phyloP scores from a whole-genome alignment of 1,284 basidiomycete genomes.

The Bjerkandera adusta region DNA sequence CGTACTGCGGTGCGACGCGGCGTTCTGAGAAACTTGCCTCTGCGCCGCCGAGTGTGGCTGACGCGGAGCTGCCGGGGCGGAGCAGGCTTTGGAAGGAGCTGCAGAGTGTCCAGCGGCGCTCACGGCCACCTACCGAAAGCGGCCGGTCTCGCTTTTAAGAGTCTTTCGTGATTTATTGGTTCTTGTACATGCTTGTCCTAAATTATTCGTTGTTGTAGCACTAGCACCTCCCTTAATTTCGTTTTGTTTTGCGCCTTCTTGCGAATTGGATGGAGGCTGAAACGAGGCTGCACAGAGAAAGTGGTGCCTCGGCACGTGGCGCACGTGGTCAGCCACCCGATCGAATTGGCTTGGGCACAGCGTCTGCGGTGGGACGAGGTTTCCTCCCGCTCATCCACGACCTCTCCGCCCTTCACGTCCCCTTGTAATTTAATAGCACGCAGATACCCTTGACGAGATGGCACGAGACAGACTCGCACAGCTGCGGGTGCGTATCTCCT shows the following conservation, averaged over 20 bases:
- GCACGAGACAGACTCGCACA: conserved; percentile 39
- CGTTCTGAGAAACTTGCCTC: conserved; percentile 25
- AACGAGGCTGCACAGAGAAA: too few relatives aligned
- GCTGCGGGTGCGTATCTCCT: conserved; percentile 33
- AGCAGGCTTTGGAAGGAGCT: conserved; percentile 60
- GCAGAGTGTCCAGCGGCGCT: conserved; percentile 46
- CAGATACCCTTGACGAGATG: conserved; percentile 31
- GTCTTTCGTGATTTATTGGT: neutral
- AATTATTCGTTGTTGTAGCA: too few relatives aligned
- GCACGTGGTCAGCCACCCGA: too few relatives aligned
- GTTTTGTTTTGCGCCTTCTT: too few relatives aligned
- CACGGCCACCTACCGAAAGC: conserved; percentile 42
- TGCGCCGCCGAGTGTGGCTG: conserved; percentile 15
- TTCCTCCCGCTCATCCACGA: neutral
- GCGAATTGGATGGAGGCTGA: too few relatives aligned
- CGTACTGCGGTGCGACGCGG: conserved; percentile 26
- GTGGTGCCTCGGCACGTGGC: too few relatives aligned
- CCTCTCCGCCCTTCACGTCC: conserved; percentile 14
- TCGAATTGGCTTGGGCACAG: too few relatives aligned
- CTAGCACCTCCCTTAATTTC: too few relatives aligned
- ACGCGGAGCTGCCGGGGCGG: conserved; percentile 34
- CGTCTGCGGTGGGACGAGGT: too few relatives aligned
- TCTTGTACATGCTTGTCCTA: too few relatives aligned
- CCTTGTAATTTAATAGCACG: conserved; percentile 22
- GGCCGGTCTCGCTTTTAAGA: conserved; percentile 28